phyloP scores from a whole-genome alignment of 2,329 filamentous ascomycete species.

The Aspergillus latus region DNA sequence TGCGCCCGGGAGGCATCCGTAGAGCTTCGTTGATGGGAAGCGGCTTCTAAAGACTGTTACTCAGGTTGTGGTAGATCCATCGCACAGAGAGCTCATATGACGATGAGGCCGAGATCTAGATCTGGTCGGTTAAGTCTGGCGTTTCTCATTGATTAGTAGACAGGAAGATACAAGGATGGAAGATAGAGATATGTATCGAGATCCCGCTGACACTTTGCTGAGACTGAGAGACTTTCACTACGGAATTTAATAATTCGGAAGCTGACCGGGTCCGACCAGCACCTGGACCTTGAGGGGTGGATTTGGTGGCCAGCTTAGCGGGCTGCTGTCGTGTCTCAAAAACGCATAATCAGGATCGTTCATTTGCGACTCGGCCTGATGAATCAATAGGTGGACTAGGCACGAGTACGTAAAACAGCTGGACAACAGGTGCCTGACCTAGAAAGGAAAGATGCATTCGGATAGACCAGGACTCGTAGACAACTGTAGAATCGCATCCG shows the following conservation, averaged over 20 bases:
- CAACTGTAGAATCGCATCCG: background rate
- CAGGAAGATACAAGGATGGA: background rate
- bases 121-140: background rate
- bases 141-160: slow-evolving; percentile 1
- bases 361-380: slow-evolving; percentile 8
- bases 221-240: no score
- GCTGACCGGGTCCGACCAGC: slow-evolving; percentile 17
- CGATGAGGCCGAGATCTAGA: background rate
- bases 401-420: slow-evolving; percentile 2
- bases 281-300: slow-evolving; percentile 20
- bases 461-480: no score
- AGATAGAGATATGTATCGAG: background rate
- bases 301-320: slow-evolving; percentile 16
- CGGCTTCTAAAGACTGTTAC: background rate
- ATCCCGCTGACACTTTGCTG: background rate
- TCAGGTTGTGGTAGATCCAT: slow-evolving; percentile 1
- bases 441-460: background rate
- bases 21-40: slow-evolving; percentile 4
- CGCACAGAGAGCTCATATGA: slow-evolving; percentile 6
- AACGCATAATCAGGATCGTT: slow-evolving; percentile 18
- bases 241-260: background rate
- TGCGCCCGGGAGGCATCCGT: slow-evolving; percentile 1
- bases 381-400: background rate
- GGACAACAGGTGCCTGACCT: background rate
- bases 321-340: slow-evolving; percentile 25